Evolutionary conservation across 2,329 filamentous ascomycete species (phyloP).

Genomic region (Tolypocladium nubicola): DNA sequence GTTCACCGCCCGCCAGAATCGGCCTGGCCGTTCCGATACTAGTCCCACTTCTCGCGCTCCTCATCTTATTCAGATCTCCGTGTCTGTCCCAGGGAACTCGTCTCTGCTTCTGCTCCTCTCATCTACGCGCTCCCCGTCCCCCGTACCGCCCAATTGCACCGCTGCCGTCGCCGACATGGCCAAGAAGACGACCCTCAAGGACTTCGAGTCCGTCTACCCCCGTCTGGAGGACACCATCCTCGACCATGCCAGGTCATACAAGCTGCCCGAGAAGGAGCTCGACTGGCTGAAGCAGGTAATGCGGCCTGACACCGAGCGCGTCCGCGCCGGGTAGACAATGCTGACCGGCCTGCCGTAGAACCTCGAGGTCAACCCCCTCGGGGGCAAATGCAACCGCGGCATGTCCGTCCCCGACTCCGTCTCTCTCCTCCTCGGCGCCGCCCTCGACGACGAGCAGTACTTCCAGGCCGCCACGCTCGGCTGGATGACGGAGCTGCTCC

Average conservation of each 20-base stretch:
- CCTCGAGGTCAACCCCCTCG: conserved; percentile 75
- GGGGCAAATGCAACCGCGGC: conserved; percentile 97
- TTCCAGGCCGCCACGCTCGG: conserved; percentile 80
- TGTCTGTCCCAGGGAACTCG: not conserved
- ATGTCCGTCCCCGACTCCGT: conserved; percentile 94
- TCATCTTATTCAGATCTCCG: not conserved
- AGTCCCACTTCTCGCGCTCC: not conserved
- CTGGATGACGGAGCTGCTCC: conserved; percentile 96
- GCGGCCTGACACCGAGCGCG: not conserved
- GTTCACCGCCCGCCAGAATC: not conserved
- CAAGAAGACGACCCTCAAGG: conserved; percentile 65
- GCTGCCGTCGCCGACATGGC: conserved; percentile 35
- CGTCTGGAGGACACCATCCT: conserved; percentile 75
- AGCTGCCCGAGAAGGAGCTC: conserved; percentile 68
- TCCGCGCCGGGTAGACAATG: conserved; percentile 31
- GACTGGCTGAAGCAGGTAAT: conserved; percentile 76
- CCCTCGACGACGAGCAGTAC: conserved; percentile 73
- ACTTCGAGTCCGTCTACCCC: conserved; percentile 87
- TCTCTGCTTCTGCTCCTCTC: not conserved
- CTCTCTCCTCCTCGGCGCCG: conserved; percentile 61
- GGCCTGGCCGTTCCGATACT: not conserved
- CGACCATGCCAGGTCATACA: conserved; percentile 69
- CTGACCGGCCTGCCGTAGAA: conserved; percentile 37
- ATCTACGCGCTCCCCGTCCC: not conserved
- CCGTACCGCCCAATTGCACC: not conserved